These are phyloP conservation scores for Wickerhamomyces bovis DNA, from an alignment of 805 yeast species.

Conservation along the genomic window DNA sequence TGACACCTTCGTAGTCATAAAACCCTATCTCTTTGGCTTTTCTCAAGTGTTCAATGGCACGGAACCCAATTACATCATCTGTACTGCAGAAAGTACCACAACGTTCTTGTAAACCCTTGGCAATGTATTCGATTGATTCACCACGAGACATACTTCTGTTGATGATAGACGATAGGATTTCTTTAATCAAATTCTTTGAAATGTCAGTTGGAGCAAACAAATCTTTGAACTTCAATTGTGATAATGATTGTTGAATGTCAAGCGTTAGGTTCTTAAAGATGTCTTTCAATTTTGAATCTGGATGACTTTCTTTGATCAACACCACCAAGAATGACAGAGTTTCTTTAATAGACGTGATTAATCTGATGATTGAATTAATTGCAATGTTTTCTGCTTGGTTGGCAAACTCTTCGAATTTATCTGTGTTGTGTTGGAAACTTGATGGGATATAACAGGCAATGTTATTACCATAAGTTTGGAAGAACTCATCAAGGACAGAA, in stretches of 20 bases:
- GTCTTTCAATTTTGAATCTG: conserved; percentile 37
- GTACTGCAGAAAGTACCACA: conserved; percentile 95
- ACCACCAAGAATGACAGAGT: conserved; percentile 85
- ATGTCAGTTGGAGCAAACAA: conserved; percentile 66
- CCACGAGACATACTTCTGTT: conserved; percentile 86
- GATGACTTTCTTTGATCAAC: conserved; percentile 63
- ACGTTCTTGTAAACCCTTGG: conserved; percentile 80
- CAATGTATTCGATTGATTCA: conserved; percentile 87
- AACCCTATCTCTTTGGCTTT: conserved; percentile 73
- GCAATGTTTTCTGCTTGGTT: conserved; percentile 90
- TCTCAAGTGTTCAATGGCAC: conserved; percentile 87
- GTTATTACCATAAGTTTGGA: conserved; percentile 54
- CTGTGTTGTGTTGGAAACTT: conserved; percentile 33
- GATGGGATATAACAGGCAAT: conserved; percentile 61
- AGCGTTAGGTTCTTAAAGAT: conserved; percentile 63
- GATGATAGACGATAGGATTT: conserved; percentile 80
- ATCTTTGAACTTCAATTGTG: conserved; percentile 64
- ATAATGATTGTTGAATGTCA: conserved; percentile 63
- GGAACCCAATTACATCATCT: conserved; percentile 87
- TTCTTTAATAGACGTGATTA: conserved; percentile 76
- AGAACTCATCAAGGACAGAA: conserved; percentile 62
- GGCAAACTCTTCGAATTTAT: conserved; percentile 54
- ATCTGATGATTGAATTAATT: conserved; percentile 66
- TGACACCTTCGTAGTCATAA: conserved; percentile 64
- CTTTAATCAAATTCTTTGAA: conserved; percentile 59